phyloP scores from a whole-genome alignment of 2,329 filamentous ascomycete species.

The Fusarium decemcellulare region DNA sequence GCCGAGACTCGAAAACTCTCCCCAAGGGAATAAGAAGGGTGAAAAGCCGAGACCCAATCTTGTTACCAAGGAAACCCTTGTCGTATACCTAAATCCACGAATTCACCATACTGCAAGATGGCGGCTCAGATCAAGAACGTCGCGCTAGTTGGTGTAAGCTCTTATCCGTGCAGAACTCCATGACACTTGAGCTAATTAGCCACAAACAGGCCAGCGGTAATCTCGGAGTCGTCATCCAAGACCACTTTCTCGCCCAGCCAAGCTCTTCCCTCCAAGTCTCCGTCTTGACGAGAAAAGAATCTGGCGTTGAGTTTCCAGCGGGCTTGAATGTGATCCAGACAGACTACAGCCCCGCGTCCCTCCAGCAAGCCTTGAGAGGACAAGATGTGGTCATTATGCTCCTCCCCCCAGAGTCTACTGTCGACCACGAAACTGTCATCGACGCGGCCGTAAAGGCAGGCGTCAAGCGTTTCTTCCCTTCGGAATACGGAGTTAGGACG shows the following conservation, averaged over 20 bases:
- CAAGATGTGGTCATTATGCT: constrained; percentile 10
- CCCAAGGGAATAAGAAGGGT: not conserved
- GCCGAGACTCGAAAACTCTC: too few species aligned
- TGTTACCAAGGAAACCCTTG: not conserved
- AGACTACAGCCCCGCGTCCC: constrained; percentile 13
- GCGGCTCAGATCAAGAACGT: constrained; percentile 8
- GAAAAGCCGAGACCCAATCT: not conserved
- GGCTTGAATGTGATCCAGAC: constrained; percentile 7
- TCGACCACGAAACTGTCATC: constrained; percentile 7
- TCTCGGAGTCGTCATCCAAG: constrained; percentile 8
- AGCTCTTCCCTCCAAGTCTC: constrained; percentile 3
- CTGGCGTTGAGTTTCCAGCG: constrained; percentile 2
- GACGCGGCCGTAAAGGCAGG: constrained; percentile 12
- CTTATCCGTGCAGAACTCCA: not conserved
- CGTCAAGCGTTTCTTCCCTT: constrained; percentile 12
- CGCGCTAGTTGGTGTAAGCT: constrained; percentile 12
- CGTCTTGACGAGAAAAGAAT: constrained; percentile 6
- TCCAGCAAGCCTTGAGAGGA: constrained; percentile 9
- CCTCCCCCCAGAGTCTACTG: constrained; percentile 9
- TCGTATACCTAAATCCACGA: not conserved
- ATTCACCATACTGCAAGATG: constrained; percentile 5
- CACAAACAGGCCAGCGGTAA: constrained; percentile 3
- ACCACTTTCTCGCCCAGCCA: constrained; percentile 8
- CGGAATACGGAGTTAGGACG: constrained; percentile 10
- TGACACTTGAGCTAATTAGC: not conserved